Percentiles rank a stretch among this genome's conserved stretches.
Conservation (phyloP, 2,329 filamentous ascomycete species). For the Penicillium thymicola region DNA sequence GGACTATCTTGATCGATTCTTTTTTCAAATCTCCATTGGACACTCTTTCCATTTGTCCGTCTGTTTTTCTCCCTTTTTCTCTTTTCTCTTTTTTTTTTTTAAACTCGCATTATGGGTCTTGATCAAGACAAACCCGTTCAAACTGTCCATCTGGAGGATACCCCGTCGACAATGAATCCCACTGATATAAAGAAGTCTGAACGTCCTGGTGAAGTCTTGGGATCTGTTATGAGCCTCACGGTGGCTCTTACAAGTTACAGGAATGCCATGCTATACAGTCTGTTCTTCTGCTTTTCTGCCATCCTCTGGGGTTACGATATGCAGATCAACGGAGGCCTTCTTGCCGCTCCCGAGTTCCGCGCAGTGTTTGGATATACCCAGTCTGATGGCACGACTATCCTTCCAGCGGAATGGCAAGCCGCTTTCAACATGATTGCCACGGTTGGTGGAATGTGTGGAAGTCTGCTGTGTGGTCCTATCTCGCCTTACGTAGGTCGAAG, state of each 20-base stretch:
- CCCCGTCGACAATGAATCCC: background rate
- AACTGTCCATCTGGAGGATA: slow-evolving; percentile 8
- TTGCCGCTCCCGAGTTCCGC: slow-evolving; percentile 8
- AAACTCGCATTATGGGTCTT: background rate
- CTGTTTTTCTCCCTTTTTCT: background rate
- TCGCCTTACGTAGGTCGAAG: slow-evolving; percentile 5
- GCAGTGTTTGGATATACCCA: slow-evolving; percentile 11
- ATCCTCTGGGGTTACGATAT: slow-evolving; percentile 11
- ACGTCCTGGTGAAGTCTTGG: background rate
- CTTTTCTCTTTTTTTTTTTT: no score
- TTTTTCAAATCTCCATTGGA: background rate
- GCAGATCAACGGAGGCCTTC: slow-evolving; percentile 8
- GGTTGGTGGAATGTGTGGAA: slow-evolving; percentile 8
- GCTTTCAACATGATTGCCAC: slow-evolving; percentile 11
- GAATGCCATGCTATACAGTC: slow-evolving; percentile 3
- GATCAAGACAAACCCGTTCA: slow-evolving; percentile 3
- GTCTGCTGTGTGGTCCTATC: slow-evolving; percentile 3
- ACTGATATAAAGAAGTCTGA: background rate
- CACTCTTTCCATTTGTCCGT: background rate
- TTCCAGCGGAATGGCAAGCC: slow-evolving; percentile 9
- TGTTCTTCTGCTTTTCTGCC: slow-evolving; percentile 12
- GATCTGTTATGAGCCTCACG: slow-evolving; percentile 1
- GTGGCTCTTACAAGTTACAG: slow-evolving; percentile 1
- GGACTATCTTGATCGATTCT: background rate
- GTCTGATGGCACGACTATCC: slow-evolving; percentile 7